Evolutionary conservation across 2,329 filamentous ascomycete genomes (phyloP), one percentile per base, ranked within the genome.

Genomic region (Cercospora sp.): DNA sequence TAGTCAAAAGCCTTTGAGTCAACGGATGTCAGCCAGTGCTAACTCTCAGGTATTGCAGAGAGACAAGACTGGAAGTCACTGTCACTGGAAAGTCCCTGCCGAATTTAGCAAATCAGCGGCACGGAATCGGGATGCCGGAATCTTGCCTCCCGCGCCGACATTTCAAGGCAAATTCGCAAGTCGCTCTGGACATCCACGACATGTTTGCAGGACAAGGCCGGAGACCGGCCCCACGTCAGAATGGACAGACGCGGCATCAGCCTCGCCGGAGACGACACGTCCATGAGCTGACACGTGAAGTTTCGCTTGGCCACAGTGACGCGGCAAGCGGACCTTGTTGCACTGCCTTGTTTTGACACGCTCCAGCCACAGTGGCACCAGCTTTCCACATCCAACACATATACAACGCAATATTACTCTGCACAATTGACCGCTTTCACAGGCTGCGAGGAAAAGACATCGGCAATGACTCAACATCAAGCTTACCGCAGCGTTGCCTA

Each of bases 401-500:
- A 62, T 45, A 66, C 55, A 51, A 62, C 31, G 55, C 59, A 23
- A 59, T 20, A 36, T 20, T 16, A 42, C 55, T 59, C 31, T 60
- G 31, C 13, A 39, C 33, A 62, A 62, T 58, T 62, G 60, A 62
- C 12, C 3, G n/a, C 39, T 30, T 30, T 20, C 45, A 28, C 23
- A 65, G n/a, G 16, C 10, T 30, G 9, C 9, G 16, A 57, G 30
- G 20, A 45, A 39, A 42, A 64, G 23, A 59, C 42, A 13, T 23
- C 57, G 5, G 66, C 16, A 39, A 72, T 72, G 71, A 65, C 69
- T 42, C 60, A 71, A 51, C 71, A 74, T 42, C 58, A 69, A 55
- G 74, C 75, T 30, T 77, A 74, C 70, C 73, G 76, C 48, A 73
- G 70, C 33, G 74, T 77, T 42, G 76, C 76, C n/a, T 78, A 78